A percentile compares a stretch with the other conserved stretches of the same genome.
phyloP scores from a whole-genome alignment of 371 early-diverging fungal genomes.

The Pancytospora epiphaga region DNA sequence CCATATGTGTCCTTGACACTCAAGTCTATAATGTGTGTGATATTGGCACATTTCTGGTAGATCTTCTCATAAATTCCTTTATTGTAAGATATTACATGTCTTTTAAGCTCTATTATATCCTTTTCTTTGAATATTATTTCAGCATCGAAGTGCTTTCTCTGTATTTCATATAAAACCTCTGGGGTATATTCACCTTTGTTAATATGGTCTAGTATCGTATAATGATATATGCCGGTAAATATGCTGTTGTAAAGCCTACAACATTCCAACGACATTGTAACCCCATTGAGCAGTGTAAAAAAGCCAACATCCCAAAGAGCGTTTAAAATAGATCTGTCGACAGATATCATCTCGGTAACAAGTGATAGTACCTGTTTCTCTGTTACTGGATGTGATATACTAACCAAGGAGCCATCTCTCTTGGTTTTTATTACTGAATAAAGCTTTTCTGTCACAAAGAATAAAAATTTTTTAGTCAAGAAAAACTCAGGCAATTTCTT shows the following conservation, averaged over 20 bases:
- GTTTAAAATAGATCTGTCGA: neutral
- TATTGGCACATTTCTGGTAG: constrained; percentile 20
- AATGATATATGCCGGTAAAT: constrained; percentile 12
- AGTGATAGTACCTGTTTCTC: too few relatives aligned
- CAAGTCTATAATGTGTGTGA: constrained; percentile 21
- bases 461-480: constrained; percentile 21
- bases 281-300: constrained; percentile 31
- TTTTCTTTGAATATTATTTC: constrained; percentile 38
- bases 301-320: constrained; percentile 32
- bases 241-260: constrained; percentile 26
- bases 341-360: neutral
- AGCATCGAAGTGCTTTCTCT: constrained; percentile 34
- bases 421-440: neutral
- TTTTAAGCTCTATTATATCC: constrained; percentile 20
- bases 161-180: constrained; percentile 34
- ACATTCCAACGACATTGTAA: constrained; percentile 16
- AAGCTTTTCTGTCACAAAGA: constrained; percentile 18
- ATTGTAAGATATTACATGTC: neutral
- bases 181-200: neutral
- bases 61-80: constrained; percentile 17
- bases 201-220: neutral
- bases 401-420: neutral
- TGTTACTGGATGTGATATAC: too few relatives aligned
- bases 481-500: constrained; percentile 1
- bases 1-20: constrained; percentile 1